Percentiles rank a stretch among this genome's conserved stretches.
These are phyloP conservation scores for Neonectria sp. DNA, from an alignment of 2,329 filamentous ascomycete genomes.

Conservation along the genomic window DNA sequence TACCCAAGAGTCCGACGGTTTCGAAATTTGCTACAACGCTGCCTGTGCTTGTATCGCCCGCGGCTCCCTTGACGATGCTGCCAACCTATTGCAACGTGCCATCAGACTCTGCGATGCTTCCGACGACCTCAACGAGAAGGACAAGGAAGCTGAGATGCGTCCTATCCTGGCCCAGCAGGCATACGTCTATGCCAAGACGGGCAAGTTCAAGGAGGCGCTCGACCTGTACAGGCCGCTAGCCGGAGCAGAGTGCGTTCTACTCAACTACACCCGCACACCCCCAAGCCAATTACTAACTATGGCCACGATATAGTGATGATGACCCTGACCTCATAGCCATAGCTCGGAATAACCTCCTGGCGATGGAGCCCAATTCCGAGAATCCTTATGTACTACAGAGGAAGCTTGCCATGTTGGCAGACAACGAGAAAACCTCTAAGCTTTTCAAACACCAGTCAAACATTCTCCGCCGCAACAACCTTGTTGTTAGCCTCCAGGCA, in stretches of 20 bases:
- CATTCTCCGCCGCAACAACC: slow-evolving; percentile 72
- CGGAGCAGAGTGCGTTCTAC: slow-evolving; percentile 69
- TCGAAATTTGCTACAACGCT: slow-evolving; percentile 87
- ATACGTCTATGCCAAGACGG: slow-evolving; percentile 78
- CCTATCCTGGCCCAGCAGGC: slow-evolving; percentile 84
- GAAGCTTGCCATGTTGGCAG: slow-evolving; percentile 68
- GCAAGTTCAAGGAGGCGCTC: slow-evolving; percentile 76
- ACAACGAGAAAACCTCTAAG: slow-evolving; percentile 70
- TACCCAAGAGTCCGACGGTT: slow-evolving; percentile 77
- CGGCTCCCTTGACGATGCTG: slow-evolving; percentile 75
- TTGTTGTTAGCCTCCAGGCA: slow-evolving; percentile 75
- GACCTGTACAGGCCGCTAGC: slow-evolving; percentile 74
- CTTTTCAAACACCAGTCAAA: slow-evolving; percentile 79
- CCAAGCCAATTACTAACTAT: slow-evolving; percentile 41
- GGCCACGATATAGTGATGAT: slow-evolving; percentile 66
- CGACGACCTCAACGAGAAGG: slow-evolving; percentile 80
- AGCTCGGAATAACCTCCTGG: slow-evolving; percentile 74
- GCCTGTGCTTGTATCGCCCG: slow-evolving; percentile 81
- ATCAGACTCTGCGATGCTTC: slow-evolving; percentile 79
- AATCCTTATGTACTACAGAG: slow-evolving; percentile 81
- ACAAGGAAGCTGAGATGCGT: slow-evolving; percentile 81
- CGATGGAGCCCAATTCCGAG: slow-evolving; percentile 56
- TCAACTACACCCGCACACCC: background rate
- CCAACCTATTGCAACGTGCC: slow-evolving; percentile 78
- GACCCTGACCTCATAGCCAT: slow-evolving; percentile 78